Percentiles rank a stretch among this genome's conserved stretches.
Conservation (phyloP, 148 eudicot species). For the Chenopodium quinoa region DNA sequence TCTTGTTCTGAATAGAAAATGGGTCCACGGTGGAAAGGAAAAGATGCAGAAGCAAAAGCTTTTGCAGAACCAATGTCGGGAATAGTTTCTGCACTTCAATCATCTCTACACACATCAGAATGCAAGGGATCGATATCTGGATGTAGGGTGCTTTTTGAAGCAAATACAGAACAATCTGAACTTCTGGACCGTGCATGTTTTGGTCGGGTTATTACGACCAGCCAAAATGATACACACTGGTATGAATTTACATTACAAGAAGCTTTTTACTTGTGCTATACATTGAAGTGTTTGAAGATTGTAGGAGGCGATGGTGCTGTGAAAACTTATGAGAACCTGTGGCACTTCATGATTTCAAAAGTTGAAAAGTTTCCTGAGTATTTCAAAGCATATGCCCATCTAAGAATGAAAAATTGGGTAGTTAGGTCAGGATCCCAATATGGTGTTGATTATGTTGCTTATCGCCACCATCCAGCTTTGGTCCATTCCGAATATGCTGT, state of each 20-base stretch:
- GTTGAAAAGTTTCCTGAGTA: conserved; percentile 38
- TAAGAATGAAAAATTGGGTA: conserved; percentile 70
- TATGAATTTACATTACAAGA: conserved; percentile 65
- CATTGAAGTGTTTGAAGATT: conserved; percentile 57
- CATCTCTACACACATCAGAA: conserved; percentile 42
- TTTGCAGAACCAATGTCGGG: conserved; percentile 54
- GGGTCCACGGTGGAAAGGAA: conserved; percentile 62
- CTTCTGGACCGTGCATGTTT: conserved; percentile 66
- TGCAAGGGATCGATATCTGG: conserved; percentile 56
- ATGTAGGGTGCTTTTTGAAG: conserved; percentile 46
- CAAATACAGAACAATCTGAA: conserved; percentile 41
- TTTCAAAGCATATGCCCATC: conserved; percentile 61
- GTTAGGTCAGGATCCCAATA: conserved; percentile 73
- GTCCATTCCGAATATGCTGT: conserved; percentile 82
- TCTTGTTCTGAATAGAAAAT: conserved; percentile 6
- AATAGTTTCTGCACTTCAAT: conserved; percentile 47
- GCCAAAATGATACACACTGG: conserved; percentile 61
- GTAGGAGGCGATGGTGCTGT: conserved; percentile 30
- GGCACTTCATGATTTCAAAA: conserved; percentile 54
- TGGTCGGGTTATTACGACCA: conserved; percentile 47
- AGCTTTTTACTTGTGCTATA: conserved; percentile 54
- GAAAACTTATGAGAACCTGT: conserved; percentile 41
- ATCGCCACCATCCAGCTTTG: conserved; percentile 74
- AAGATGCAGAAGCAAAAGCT: conserved; percentile 46
- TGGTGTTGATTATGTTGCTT: conserved; percentile 82